phyloP scores from a whole-genome alignment of 2,329 filamentous ascomycete genomes.

The Fusarium robinianum region DNA sequence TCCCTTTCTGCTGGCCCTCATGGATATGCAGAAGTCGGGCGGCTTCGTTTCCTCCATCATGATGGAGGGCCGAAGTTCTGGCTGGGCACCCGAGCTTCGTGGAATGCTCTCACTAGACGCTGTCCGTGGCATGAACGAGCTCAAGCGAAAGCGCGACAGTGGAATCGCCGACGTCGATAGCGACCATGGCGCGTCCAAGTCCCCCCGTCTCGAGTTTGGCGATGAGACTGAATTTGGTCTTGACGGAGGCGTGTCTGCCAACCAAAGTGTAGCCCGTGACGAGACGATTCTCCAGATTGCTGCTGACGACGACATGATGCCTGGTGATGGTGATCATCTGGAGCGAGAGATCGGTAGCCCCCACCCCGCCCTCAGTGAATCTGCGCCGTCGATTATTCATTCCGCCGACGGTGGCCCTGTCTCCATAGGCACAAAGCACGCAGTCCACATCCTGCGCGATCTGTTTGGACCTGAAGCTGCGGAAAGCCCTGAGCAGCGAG shows the following conservation, averaged over 20 bases:
- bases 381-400: slow-evolving; percentile 73
- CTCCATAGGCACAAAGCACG: slow-evolving; percentile 90
- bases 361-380: slow-evolving; percentile 75
- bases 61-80: slow-evolving; percentile 74
- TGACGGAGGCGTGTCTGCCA: slow-evolving; percentile 54
- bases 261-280: slow-evolving; percentile 60
- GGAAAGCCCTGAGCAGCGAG: slow-evolving; percentile 70
- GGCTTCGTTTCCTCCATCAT: slow-evolving; percentile 88
- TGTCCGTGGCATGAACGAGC: slow-evolving; percentile 73
- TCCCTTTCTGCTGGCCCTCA: slow-evolving; percentile 80
- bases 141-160: slow-evolving; percentile 93
- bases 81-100: slow-evolving; percentile 90
- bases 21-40: slow-evolving; percentile 90
- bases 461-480: slow-evolving; percentile 78
- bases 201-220: slow-evolving; percentile 69
- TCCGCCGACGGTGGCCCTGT: slow-evolving; percentile 85
- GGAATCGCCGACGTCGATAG: slow-evolving; percentile 79
- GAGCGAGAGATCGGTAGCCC: slow-evolving; percentile 50
- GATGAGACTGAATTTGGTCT: slow-evolving; percentile 63
- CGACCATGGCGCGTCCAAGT: slow-evolving; percentile 67
- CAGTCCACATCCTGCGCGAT: slow-evolving; percentile 91
- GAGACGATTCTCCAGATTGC: slow-evolving; percentile 69
- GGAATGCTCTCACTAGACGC: slow-evolving; percentile 89
- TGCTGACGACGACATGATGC: slow-evolving; percentile 57
- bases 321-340: slow-evolving; percentile 52